Evolutionary conservation across 495 filamentous ascomycete species (phyloP), one percentile per base, ranked within the genome.

Genomic region (Glutinoglossum americanum): DNA sequence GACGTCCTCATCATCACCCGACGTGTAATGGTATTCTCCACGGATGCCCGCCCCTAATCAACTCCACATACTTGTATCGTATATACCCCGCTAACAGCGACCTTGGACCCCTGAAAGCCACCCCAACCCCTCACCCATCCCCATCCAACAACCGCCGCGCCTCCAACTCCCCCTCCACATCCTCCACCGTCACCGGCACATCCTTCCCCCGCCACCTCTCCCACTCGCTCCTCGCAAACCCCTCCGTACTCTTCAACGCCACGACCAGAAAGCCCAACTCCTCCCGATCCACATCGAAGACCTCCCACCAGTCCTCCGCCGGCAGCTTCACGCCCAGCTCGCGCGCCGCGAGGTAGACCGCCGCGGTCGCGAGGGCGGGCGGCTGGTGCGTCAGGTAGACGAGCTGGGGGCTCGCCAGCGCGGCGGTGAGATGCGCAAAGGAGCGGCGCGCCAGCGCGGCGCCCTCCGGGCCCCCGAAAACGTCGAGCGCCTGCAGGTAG

Each of bases 241-340:
- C 81, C 61, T 84, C 82, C 49, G 90, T 73, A 57, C 90, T 94
- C 53, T 77, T 70, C 79, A 98, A 80, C 0, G 73, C 89, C 27
- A 94, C 86, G 13, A 94, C 90, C 61, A 98, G 64, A 63, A 97
- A 97, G 3, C 92, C 92, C 51, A 97, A 72, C 66, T 94, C 89
- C 74, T 98, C 92, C 23, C 93, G 74, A 54, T 96, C 90, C n/a
- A 89, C 85, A 71, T 98, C 92, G 68, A 98, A 97, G 0, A 96
- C 85, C 69, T 93, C 89, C 92, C 92, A 98, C 92, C 92, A 98
- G 54, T 87, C 82, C 26, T 71, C 74, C 54, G 81, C 81, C 1
- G 90, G 84, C 68, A 97, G 73, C 66, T 84, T 87, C 30, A 83
- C 76, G 0, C 74, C 81, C 1, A 80, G 66, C 57, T 97, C 89